A percentile compares a stretch with the other conserved stretches of the same genome.
Conservation (phyloP, 306 rosid species). For the Sechiopsis laciniata region DNA sequence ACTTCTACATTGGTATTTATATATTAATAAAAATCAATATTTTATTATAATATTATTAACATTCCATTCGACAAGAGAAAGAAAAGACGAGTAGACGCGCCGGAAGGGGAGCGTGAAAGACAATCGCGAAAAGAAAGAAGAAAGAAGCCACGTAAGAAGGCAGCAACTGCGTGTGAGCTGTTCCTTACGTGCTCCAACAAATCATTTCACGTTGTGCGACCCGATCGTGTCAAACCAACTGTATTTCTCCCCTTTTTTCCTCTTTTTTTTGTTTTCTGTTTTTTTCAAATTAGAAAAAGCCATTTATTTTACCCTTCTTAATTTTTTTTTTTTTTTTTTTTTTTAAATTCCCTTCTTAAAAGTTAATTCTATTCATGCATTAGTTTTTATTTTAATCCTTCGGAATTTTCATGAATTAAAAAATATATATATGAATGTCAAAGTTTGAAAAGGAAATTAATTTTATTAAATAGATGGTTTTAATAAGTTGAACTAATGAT, state of each 20-base stretch:
- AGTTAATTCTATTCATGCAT: no score
- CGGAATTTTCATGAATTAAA: no score
- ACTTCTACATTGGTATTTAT: background rate
- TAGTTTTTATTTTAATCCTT: no score
- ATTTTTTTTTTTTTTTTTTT: background rate
- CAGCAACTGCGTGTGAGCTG: conserved; percentile 35
- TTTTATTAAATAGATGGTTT: no score
- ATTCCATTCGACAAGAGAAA: background rate
- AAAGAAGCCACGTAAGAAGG: conserved; percentile 22
- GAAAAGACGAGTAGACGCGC: background rate
- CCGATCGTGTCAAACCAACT: conserved; percentile 14
- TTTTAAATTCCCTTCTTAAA: background rate
- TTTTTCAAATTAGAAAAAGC: background rate
- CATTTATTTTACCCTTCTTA: no score
- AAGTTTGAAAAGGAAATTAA: no score
- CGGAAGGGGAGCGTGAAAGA: background rate
- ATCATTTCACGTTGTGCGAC: conserved; percentile 18
- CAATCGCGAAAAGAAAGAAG: background rate
- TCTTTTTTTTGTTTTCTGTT: background rate
- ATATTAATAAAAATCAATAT: background rate
- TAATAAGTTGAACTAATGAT: no score
- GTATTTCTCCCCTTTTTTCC: background rate
- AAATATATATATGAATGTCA: no score
- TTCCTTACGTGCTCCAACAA: conserved; percentile 22
- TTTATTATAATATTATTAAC: conserved; percentile 12